Evolutionary conservation across 2,329 filamentous ascomycete species (phyloP), one percentile per base, ranked within the genome.

Genomic region (Stagonosporopsis tanaceti): DNA sequence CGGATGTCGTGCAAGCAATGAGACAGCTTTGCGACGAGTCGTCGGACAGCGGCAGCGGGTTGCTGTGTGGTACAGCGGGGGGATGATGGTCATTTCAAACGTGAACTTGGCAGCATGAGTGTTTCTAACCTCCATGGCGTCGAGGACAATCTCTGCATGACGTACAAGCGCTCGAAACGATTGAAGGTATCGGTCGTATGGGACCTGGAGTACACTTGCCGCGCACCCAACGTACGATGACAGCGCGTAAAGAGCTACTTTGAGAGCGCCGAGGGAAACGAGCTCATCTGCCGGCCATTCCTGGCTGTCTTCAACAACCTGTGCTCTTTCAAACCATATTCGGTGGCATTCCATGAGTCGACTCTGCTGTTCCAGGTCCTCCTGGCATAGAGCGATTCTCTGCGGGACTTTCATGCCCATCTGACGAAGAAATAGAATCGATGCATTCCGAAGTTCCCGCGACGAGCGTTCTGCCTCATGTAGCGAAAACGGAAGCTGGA

Each of bases 371-470:
- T 46, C 38, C 14, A 60, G 28, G 20, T 63, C 59, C 35, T 62
- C 27, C 9, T 30, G 14, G 1, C 47, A 47, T 3, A 60, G 42
- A 30, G 25, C 8, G 5, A 50, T 51, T 4, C 27, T 53, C 2
- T 44, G 4, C 20, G 53, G 27, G 17, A 35, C 37, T 17, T 44
- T 58, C 1, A 20, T 27, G 22, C 51, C 53, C 20, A 63, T 57
- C 2, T 42, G 59, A 20, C 53, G 59, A 1, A 62, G 27, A 9
- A 63, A 57, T 0, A 66, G 4, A 11, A 69, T 41, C 8, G 64
- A 53, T 2, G 64, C 59, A 24, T 71, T 72, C 6, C 63, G 61
- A 14, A 72, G 59, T 17, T 67, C 63, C 9, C 64, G 52, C n/a
- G 53, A 57, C 2, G 64, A 52, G 14, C 51, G 34, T 30, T 72